Evolutionary conservation across 495 filamentous ascomycete genomes (phyloP), one percentile per base, ranked within the genome.

Genomic region (Xylaria cubensis): DNA sequence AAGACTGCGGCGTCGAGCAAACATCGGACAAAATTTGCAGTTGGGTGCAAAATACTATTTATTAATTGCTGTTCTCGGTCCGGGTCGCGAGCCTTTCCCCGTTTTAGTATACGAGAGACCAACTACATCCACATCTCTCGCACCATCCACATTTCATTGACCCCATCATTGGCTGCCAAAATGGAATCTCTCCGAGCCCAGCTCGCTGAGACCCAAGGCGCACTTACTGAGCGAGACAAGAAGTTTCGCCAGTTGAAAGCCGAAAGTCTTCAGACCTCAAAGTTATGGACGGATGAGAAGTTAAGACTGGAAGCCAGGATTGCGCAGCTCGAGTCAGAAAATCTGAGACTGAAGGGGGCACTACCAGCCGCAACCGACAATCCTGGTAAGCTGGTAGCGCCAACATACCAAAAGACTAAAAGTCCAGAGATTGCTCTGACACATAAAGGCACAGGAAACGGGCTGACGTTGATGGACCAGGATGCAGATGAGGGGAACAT

Each of bases 141-240:
- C 59, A 64, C 21, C 46, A 64, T 64, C 48, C 59, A 36, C 50
- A 29, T 64, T 65, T 58, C 34, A 46, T 51, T 13, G 29, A 34
- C 39, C 55, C 53, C 4, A 50, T 41, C 39, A 17, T 32, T 36
- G 32, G 63, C 53, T 3, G 13, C n/a, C 51, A 70, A 34, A 36
- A 79, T 79, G 77, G 74, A 79, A 8, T 64, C 75, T 51, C 62
- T 79, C 34, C 75, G 77, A 70, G 50, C 46, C 2, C 77, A 79
- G 66, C 75, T 79, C 17, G 56, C 61, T 42, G 75, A 77, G n/a
- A 77, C 75, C 29, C 77, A 79, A 61, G 72, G 71, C 39, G 74
- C 71, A 26, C 75, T 76, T 51, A 76, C 71, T 36, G 71, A 73
- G 12, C 73, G 75, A 56, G 68, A 71, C 42, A 32, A 51, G 9